A percentile compares a stretch with the other conserved stretches of the same genome.
Conservation (phyloP, 2,329 filamentous ascomycete genomes). For the Colletotrichum godetiae region DNA sequence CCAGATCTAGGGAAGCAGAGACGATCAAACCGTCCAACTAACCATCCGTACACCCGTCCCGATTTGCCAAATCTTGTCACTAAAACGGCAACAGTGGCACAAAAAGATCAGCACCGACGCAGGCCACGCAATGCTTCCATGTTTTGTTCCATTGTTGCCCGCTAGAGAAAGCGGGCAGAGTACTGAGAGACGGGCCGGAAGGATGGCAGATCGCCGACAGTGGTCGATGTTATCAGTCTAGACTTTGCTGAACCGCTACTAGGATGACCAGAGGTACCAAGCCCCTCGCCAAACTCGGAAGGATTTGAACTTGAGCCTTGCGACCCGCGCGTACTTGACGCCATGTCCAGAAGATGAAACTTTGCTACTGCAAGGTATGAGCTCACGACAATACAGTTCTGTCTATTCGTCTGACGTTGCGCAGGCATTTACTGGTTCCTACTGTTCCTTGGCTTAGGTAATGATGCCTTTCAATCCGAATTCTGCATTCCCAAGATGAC, state of each 20-base stretch:
- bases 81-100: slow-evolving; percentile 20
- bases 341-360: slow-evolving; percentile 32
- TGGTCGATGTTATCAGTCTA: slow-evolving; percentile 1
- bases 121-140: slow-evolving; percentile 30
- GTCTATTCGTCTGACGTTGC: slow-evolving; percentile 16
- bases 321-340: slow-evolving; percentile 28
- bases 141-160: not conserved
- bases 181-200: not conserved
- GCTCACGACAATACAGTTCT: not conserved
- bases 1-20: not conserved
- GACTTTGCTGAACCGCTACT: not conserved
- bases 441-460: slow-evolving; percentile 16
- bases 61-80: slow-evolving; percentile 11
- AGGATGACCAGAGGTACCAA: slow-evolving; percentile 10
- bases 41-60: slow-evolving; percentile 6
- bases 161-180: not conserved
- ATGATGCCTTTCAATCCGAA: slow-evolving; percentile 18
- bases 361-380: slow-evolving; percentile 18
- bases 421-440: not conserved
- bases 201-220: not conserved
- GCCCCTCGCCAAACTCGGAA: slow-evolving; percentile 6
- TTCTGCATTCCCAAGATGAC: not conserved
- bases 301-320: slow-evolving; percentile 2
- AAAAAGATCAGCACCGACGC: slow-evolving; percentile 24
- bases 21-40: slow-evolving; percentile 16